Evolutionary conservation across 106 monocot genomes (phyloP).

Genomic region (Dendrobium huoshanense): DNA sequence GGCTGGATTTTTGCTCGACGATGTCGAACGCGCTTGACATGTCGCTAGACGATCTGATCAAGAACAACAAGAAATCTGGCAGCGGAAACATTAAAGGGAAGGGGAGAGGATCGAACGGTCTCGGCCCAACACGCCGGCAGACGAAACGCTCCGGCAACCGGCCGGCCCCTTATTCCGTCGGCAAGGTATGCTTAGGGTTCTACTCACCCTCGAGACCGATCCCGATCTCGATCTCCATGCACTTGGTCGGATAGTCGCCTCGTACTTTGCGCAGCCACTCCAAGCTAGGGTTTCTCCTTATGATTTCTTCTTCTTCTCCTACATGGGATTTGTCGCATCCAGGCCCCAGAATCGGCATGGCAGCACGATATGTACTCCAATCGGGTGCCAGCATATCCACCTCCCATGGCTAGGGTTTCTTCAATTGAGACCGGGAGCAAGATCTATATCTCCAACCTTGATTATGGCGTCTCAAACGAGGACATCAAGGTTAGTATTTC

Average conservation of each 20-base stretch:
- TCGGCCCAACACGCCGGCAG: conserved; percentile 16
- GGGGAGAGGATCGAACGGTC: conserved; percentile 12
- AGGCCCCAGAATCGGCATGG: conserved; percentile 25
- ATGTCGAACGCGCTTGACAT: conserved; percentile 26
- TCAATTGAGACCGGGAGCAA: conserved; percentile 79
- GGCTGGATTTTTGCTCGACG: background rate
- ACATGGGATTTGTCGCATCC: conserved; percentile 14
- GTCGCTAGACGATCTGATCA: conserved; percentile 26
- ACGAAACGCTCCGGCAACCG: conserved; percentile 7
- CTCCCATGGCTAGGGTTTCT: conserved; percentile 17
- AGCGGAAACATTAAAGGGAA: conserved; percentile 2
- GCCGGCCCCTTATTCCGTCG: conserved; percentile 9
- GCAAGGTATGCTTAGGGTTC: conserved; percentile 24
- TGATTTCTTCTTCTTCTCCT: conserved; percentile 15
- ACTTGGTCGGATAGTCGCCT: conserved; percentile 4
- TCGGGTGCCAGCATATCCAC: conserved; percentile 19
- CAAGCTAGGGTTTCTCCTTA: conserved; percentile 17
- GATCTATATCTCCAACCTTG: conserved; percentile 78
- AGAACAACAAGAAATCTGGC: conserved; percentile 21
- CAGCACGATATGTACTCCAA: conserved; percentile 33
- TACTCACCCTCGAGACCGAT: background rate
- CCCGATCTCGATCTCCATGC: conserved; percentile 12
- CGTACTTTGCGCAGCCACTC: conserved; percentile 1
- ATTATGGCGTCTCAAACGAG: conserved; percentile 71
- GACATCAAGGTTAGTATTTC: conserved; percentile 50